Evolutionary conservation across 768 basidiomycete species (phyloP).

Genomic region (Sarcomyxa edulis): DNA sequence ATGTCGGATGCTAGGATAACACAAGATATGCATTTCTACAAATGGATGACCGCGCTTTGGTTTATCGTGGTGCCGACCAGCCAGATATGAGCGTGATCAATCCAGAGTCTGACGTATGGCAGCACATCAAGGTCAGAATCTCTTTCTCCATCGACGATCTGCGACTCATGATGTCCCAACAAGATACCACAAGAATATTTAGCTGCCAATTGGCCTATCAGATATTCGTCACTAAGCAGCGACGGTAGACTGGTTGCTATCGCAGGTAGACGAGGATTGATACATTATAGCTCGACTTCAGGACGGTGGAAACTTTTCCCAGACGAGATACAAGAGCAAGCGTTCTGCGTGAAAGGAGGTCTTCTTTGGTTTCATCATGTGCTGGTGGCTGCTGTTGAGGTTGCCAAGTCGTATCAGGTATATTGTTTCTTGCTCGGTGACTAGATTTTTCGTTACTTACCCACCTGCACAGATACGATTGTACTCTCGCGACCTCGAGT

Average conservation of each 20-base stretch:
- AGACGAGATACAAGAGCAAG: conserved; percentile 77
- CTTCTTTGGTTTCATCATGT: conserved; percentile 97
- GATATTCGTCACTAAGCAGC: conserved; percentile 83
- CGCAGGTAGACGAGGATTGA: conserved; percentile 85
- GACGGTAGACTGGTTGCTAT: conserved; percentile 92
- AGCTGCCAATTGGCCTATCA: conserved; percentile 89
- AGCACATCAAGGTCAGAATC: conserved; percentile 75
- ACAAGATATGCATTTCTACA: conserved; percentile 94
- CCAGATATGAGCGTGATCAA: conserved; percentile 98
- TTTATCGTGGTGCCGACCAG: conserved; percentile 95
- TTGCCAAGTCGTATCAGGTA: conserved; percentile 74
- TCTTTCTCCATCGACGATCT: neutral
- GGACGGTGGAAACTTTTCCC: conserved; percentile 94
- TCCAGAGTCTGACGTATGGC: conserved; percentile 97
- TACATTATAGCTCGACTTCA: conserved; percentile 91
- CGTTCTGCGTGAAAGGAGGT: conserved; percentile 85
- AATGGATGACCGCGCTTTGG: conserved; percentile 88
- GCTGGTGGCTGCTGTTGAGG: conserved; percentile 85
- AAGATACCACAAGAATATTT: conserved; percentile 92
- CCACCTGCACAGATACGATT: conserved; percentile 64
- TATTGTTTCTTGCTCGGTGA: conserved; percentile 14
- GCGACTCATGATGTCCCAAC: conserved; percentile 3
- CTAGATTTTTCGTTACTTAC: too few species aligned
- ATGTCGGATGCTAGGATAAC: conserved; percentile 61
- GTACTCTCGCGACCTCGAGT: conserved; percentile 88